Conservation (phyloP, 2,329 filamentous ascomycete species). For the Aphanoascus verrucosus region DNA sequence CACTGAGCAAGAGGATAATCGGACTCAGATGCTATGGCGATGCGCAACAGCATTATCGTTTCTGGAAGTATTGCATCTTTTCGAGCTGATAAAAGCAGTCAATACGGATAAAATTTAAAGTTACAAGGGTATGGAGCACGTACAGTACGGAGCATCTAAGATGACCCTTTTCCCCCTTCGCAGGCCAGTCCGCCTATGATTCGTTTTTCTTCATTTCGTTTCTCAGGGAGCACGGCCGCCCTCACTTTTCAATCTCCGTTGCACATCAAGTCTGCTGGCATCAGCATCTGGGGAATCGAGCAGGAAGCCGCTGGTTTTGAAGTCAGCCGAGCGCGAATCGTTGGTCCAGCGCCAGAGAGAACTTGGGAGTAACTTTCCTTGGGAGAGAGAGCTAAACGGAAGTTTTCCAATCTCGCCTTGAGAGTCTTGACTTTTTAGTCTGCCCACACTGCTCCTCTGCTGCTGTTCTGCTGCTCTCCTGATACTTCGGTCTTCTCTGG, state of each 20-base stretch:
- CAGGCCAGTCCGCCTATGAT: neutral
- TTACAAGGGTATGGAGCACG: constrained; percentile 1
- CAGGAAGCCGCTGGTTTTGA: neutral
- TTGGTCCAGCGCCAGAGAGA: neutral
- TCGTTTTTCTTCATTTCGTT: neutral
- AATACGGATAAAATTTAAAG: neutral
- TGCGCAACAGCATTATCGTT: too few species aligned
- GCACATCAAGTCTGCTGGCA: constrained; percentile 3
- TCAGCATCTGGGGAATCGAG: constrained; percentile 2
- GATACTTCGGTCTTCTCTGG: neutral
- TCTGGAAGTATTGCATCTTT: too few species aligned
- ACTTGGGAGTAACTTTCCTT: neutral
- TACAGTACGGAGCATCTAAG: neutral
- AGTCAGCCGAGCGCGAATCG: neutral
- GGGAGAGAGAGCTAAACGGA: neutral
- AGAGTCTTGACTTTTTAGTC: neutral
- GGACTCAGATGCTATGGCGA: too few species aligned
- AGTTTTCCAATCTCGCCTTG: neutral
- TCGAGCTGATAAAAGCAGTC: too few species aligned
- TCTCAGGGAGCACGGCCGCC: neutral
- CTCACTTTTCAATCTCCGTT: neutral
- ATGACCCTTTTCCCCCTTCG: neutral
- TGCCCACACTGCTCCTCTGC: neutral
- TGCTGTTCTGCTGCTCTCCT: constrained; percentile 4
- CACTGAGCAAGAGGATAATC: too few species aligned